These are phyloP conservation scores for Kappamyces sp. DNA, from an alignment of 192 early-diverging fungal genomes.

Conservation along the genomic window DNA sequence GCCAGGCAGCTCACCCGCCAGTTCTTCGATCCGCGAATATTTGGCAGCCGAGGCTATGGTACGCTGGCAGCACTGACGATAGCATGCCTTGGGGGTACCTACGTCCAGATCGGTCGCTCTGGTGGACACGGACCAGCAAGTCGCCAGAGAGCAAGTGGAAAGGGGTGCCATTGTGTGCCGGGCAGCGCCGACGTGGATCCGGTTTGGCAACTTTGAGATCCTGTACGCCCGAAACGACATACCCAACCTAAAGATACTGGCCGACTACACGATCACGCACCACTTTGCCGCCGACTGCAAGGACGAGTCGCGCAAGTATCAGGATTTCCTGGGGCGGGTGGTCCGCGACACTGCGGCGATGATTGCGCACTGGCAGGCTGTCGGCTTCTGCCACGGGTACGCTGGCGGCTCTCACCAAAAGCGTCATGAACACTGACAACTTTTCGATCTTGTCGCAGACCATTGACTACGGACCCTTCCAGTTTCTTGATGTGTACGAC, in stretches of 20 bases:
- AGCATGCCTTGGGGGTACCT: constrained; percentile 60
- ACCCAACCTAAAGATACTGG: constrained; percentile 47
- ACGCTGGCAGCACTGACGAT: too few species aligned
- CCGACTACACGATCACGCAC: constrained; percentile 64
- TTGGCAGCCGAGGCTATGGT: constrained; percentile 67
- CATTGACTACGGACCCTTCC: constrained; percentile 83
- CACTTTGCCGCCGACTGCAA: constrained; percentile 38
- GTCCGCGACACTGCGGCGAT: constrained; percentile 59
- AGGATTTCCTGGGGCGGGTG: constrained; percentile 49
- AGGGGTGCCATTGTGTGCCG: constrained; percentile 71
- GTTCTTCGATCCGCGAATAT: constrained; percentile 79
- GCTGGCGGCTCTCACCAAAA: constrained; percentile 22
- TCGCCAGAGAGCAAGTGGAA: constrained; percentile 62
- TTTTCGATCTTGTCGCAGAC: constrained; percentile 80
- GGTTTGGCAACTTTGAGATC: constrained; percentile 86
- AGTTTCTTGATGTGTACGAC: constrained; percentile 78
- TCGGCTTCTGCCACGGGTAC: constrained; percentile 64
- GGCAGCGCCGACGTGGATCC: constrained; percentile 67
- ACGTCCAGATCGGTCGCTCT: constrained; percentile 73
- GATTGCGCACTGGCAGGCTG: constrained; percentile 73
- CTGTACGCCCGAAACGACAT: constrained; percentile 63
- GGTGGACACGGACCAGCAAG: constrained; percentile 50
- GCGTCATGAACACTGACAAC: constrained; percentile 92
- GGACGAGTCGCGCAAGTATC: constrained; percentile 48
- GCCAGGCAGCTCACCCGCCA: too few species aligned